Base-by-base conservation (phyloP, 2,329 filamentous ascomycete genomes). In the Pyrenophora tritici-repentis region DNA sequence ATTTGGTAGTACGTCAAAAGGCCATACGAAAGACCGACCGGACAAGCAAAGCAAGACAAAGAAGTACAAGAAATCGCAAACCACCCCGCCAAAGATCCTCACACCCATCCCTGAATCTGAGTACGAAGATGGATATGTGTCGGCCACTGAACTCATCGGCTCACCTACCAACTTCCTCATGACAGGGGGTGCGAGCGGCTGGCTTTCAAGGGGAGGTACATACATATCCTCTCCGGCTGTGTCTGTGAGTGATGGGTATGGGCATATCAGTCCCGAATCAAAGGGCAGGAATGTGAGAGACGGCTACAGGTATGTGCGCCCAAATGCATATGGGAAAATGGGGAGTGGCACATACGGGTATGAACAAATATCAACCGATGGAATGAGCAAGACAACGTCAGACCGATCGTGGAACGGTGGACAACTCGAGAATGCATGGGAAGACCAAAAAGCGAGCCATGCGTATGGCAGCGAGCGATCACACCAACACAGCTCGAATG, bases 131-230 rank as follows among this genome's bases (percentile, higher is more conserved):
- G 38, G 32, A 20, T 37, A 33, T n/a, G 13, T 38, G 3, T 17
- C 14, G n/a, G 39, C 42, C 32, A 38, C 4, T 8, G 40, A 54
- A 7, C 34, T 45, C 20, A 14, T 50, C 2, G 42, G 46, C 5
- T 61, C 63, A 6, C 59, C 61, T 6, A 66, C 61, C 1, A 40
- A 36, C 1, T 66, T 65, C 43, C 56, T 65, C 51, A 62, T 65
- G 56, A 66, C 58, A 0, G 62, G 65, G 7, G 59, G 53, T 13
- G 42, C 45, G 26, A 55, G 42, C 14, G 56, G 53, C 2, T 60
- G 57, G 59, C 50, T 55, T 17, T 53, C 54, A 9, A 42, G 41
- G 22, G 46, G 22, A 10, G 22, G 26, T n/a, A 42, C 41, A 7
- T 50, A 42, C 3, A 12, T 46, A 4, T 33, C 42, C 2, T 47